phyloP scores from a whole-genome alignment of 805 yeast genomes.

The Peterozyma xylosa region DNA sequence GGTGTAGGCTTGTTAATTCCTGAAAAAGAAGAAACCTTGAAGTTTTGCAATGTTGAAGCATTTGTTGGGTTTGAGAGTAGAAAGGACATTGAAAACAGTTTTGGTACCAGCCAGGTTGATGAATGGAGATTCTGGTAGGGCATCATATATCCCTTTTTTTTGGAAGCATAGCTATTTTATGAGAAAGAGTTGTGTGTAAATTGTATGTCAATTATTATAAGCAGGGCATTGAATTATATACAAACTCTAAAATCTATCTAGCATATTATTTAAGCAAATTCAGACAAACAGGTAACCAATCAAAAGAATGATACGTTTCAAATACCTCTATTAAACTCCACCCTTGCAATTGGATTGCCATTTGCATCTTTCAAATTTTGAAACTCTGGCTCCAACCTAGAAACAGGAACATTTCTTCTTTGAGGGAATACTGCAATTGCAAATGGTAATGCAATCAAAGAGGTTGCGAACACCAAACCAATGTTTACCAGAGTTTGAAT shows the following conservation, averaged over 20 bases:
- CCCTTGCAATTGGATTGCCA: constrained; percentile 50
- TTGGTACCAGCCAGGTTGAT: constrained; percentile 33
- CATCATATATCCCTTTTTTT: too few relatives aligned
- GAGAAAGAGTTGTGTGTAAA: too few relatives aligned
- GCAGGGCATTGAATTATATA: too few relatives aligned
- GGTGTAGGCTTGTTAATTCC: constrained; percentile 60
- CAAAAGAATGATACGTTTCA: constrained; percentile 23
- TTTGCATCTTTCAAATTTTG: constrained; percentile 49
- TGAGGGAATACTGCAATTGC: constrained; percentile 96
- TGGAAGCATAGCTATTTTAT: too few relatives aligned
- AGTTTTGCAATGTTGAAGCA: constrained; percentile 20
- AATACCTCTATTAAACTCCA: constrained; percentile 92
- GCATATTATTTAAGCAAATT: too few relatives aligned
- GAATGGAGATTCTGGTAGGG: constrained; percentile 58
- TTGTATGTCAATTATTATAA: too few relatives aligned
- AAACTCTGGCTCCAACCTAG: constrained; percentile 59
- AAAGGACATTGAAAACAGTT: constrained; percentile 36
- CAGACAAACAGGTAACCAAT: too few relatives aligned
- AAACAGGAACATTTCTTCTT: constrained; percentile 53
- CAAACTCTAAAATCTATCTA: too few relatives aligned
- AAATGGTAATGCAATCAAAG: constrained; percentile 85
- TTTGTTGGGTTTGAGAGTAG: constrained; percentile 33
- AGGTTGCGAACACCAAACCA: constrained; percentile 78
- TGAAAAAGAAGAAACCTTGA: constrained; percentile 5
- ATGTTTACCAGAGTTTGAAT: constrained; percentile 69